Base-by-base conservation (phyloP, 2,329 filamentous ascomycete genomes). In the Gyromitra esculenta region DNA sequence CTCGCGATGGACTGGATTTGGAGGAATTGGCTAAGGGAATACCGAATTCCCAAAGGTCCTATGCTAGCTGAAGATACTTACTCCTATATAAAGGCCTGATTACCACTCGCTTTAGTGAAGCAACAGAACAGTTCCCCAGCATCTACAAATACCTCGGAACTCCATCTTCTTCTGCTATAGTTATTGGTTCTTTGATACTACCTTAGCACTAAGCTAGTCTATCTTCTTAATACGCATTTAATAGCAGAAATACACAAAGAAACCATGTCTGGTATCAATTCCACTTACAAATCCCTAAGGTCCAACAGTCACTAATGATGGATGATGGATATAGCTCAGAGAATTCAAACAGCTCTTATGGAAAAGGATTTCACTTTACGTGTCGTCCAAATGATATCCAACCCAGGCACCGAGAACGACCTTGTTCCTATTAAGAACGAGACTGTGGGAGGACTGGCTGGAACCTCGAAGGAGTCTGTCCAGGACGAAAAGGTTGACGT, bases 321-420 rank as follows among this genome's bases (percentile, higher is more conserved):
- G 15, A 9, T 9, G 41, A 45, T 11, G 15, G 15, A 13, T 45
- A 45, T 15, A 45, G 41, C 41, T 45, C 41, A 45, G 8, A 45
- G 7, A 7, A 21, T 56, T 25, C 15, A 56, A 25, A 18, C 52
- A 11, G 18, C 25, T 7, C 52, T 56, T 25, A 56, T 25, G 6
- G 18, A 31, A 25, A 56, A 56, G 5, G 52, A 56, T n/a, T 56
- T 56, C 18, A 25, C 52, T 31, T 56, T 56, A 21, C 52, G 52
- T 56, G 9, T 56, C 31, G 52, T 21, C 5, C 52, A 56, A 31
- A 25, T 56, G 52, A 56, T 56, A 31, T 31, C 25, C 25, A 11
- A 5, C 25, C 18, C 18, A 56, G 52, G 18, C 52, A 25, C 5
- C 25, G 52, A 9, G 8, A 21, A 31, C 18, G 8, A 56, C 18